These are phyloP conservation scores for Coprinopsis marcescibilis DNA, from an alignment of 768 basidiomycete genomes.

Conservation along the genomic window DNA sequence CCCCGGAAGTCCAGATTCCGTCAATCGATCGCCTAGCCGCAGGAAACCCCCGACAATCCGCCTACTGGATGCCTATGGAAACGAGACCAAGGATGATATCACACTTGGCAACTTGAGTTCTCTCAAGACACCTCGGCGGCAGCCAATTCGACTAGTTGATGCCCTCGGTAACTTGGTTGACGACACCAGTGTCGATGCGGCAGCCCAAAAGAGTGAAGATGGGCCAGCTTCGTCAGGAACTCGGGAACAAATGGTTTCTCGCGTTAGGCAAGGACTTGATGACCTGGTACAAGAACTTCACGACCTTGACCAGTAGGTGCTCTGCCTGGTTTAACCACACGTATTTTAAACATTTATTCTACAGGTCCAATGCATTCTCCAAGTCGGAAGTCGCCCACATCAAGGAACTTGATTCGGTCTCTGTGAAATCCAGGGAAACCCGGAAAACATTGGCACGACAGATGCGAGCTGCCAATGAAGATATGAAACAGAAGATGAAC, in stretches of 20 bases:
- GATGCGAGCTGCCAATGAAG: conserved; percentile 34
- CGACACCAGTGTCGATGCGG: conserved; percentile 14
- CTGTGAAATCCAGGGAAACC: conserved; percentile 44
- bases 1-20: conserved; percentile 16
- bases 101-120: conserved; percentile 10
- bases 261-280: conserved; percentile 52
- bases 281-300: conserved; percentile 51
- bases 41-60: conserved; percentile 51
- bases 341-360: not conserved
- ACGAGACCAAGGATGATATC: conserved; percentile 27
- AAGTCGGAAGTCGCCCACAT: conserved; percentile 40
- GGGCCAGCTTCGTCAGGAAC: conserved; percentile 17
- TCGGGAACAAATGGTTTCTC: conserved; percentile 48
- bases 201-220: conserved; percentile 13
- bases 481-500: conserved; percentile 13
- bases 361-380: conserved; percentile 6
- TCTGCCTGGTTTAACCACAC: conserved; percentile 3
- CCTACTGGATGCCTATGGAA: conserved; percentile 68
- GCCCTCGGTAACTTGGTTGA: conserved; percentile 49
- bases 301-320: conserved; percentile 52
- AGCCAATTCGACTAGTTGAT: conserved; percentile 56
- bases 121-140: conserved; percentile 23
- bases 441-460: conserved; percentile 39
- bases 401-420: conserved; percentile 46
- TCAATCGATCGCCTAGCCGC: conserved; percentile 16